These are phyloP conservation scores for Botrytis aclada DNA, from an alignment of 2,329 filamentous ascomycete genomes.

Conservation along the genomic window DNA sequence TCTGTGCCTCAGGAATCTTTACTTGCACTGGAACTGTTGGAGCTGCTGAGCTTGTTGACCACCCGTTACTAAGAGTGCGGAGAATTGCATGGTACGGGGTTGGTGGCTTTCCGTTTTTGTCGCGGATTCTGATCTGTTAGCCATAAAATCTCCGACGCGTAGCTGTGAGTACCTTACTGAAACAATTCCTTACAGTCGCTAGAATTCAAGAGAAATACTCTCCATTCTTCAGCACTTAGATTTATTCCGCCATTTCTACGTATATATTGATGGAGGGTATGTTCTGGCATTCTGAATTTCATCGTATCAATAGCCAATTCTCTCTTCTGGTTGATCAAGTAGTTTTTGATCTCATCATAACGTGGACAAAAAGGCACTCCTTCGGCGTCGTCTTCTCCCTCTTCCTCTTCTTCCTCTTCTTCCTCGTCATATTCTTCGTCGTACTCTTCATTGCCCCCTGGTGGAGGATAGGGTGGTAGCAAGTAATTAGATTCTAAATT, in stretches of 20 bases:
- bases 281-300: constrained; percentile 16
- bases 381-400: neutral
- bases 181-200: neutral
- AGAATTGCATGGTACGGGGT: constrained; percentile 14
- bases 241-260: constrained; percentile 4
- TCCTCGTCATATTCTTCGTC: neutral
- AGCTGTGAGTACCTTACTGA: neutral
- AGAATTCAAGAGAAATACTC: constrained; percentile 9
- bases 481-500: neutral
- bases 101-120: neutral
- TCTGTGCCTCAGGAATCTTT: neutral
- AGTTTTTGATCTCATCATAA: constrained; percentile 9
- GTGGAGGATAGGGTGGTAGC: neutral
- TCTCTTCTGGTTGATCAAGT: neutral
- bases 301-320: constrained; percentile 16
- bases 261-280: constrained; percentile 9
- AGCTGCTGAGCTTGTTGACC: neutral
- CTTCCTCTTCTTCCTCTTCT: neutral
- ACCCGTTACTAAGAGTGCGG: neutral
- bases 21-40: neutral
- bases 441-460: neutral
- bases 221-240: constrained; percentile 13
- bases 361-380: neutral
- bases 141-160: no score
- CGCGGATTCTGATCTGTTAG: neutral